Conservation (phyloP, 257 asterid genomes). For the Solanum dulcamara region DNA sequence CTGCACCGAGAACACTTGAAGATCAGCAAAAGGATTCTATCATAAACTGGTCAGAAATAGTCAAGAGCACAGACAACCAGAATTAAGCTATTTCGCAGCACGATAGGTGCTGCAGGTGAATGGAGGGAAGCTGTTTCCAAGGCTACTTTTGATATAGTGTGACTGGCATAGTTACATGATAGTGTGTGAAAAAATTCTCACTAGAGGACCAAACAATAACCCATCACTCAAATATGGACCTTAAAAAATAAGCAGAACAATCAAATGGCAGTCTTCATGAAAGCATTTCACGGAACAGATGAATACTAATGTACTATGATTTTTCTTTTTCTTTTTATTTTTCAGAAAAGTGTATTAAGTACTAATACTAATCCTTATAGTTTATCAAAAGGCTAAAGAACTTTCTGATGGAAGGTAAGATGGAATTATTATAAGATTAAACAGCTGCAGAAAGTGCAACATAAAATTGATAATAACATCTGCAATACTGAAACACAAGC, state of each 20-base stretch:
- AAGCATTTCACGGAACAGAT: not conserved
- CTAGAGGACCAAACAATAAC: not conserved
- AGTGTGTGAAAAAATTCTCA: not conserved
- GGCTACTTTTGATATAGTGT: not conserved
- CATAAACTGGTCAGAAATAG: not conserved
- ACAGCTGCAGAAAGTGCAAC: not conserved
- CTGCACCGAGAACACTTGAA: slow-evolving; percentile 20
- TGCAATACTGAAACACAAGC: not conserved
- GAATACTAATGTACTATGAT: not conserved
- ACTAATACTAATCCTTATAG: not conserved
- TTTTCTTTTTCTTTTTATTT: not conserved
- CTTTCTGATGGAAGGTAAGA: not conserved
- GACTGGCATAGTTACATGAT: not conserved
- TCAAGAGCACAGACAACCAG: not conserved
- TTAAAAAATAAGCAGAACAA: not conserved
- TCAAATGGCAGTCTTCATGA: not conserved
- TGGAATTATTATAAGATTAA: not conserved
- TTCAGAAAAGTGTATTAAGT: not conserved
- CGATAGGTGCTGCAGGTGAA: not conserved
- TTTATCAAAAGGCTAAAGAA: not conserved
- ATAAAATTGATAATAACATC: not conserved
- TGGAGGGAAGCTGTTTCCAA: not conserved
- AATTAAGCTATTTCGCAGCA: not conserved
- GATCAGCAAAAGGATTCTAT: not conserved
- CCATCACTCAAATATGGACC: not conserved